Base-by-base conservation (phyloP, 2,329 filamentous ascomycete species). In the Scopulariopsis brevicaulis region DNA sequence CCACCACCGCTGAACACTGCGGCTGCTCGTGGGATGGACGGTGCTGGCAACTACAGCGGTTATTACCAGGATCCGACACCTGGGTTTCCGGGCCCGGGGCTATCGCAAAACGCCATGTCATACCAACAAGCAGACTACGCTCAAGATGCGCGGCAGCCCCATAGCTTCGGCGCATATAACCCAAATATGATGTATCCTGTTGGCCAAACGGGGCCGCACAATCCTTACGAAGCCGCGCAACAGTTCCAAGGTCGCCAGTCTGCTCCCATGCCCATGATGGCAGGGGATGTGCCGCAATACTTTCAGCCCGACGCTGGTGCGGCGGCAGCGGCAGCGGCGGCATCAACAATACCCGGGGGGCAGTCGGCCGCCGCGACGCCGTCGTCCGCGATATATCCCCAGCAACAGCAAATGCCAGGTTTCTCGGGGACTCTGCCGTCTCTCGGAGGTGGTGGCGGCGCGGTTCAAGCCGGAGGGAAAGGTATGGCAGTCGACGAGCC, bases 171-270 rank as follows among this genome's bases (percentile, higher is more conserved):
- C 67, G 75, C 74, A 70, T 87, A 81, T 76, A 84, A 76, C 66
- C 72, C 84, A 57, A 82, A 82, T 62, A 84, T 93, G 75, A 86
- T 94, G 80, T 95, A 95, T 77, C 86, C 85, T 74, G 86, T 92
- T 66, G 76, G 80, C 68, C 84, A 85, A 69, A 76, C 83, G 66
- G 76, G 75, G 61, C 74, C 78, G 62, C 81, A 83, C 73, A 77
- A 75, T 73, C 70, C 82, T 75, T 77, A 86, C 73, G 96, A 95
- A 75, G 88, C 93, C 71, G 76, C 83, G 68, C 83, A 85, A 69
- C 86, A 86, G 68, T 95, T 90, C 75, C 80, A 85, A 67, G 77
- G 84, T 64, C 85, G 87, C 76, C 88, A 90, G 68, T 82, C 86
- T 73, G 83, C 87, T 78, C 83, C 81, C 61, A 82, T 94, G 74